Evolutionary conservation across 345 rosid genomes (phyloP), one percentile per base, ranked within the genome.

Genomic region (Triadica sebifera): DNA sequence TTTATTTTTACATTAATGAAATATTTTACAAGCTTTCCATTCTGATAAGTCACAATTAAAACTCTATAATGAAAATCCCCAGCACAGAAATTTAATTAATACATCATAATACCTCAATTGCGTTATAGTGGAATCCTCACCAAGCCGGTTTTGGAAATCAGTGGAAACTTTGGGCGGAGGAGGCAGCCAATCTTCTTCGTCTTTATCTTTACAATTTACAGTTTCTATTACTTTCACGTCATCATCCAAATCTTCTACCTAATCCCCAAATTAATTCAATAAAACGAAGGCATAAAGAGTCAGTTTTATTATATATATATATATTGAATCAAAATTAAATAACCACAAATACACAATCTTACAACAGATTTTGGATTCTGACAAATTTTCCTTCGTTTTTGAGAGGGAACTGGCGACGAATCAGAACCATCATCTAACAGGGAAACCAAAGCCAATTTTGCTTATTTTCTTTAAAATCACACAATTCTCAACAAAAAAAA

Each of bases 121-220:
- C 80, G 81, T 89, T 55, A 91, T 80, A 19, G 90, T 85, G 0
- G 92, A 81, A 78, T 88, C 85, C 83, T 88, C 97, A 78, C 38
- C 74, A 2, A 83, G 66, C 51, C 60, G 73, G 55, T 81, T 81
- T 45, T 16, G 67, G 62, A 47, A 66, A 17, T 82, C 70, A 5
- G 73, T 39, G 24, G 73, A 49, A 77, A 79, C 80, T 74, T 84
- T 81, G 5, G 94, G 92, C 0, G 92, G 91, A 50, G 92, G 91
- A 82, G 84, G 86, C 75, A 91, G 75, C 94, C 92, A 91, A 77
- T 91, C 97, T 7, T 91, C 97, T 58, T 91, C 90, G 15, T 73
- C 84, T 59, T 69, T 43, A 0, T 71, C 71, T 52, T 69, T 56
- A 60, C 60, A 71, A 50, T 79, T 56, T 59, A 67, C 81, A 22